A percentile compares a stretch with the other conserved stretches of the same genome.
These are phyloP conservation scores for Rachicladosporium sp. DNA, from an alignment of 2,329 filamentous ascomycete genomes.

Conservation along the genomic window DNA sequence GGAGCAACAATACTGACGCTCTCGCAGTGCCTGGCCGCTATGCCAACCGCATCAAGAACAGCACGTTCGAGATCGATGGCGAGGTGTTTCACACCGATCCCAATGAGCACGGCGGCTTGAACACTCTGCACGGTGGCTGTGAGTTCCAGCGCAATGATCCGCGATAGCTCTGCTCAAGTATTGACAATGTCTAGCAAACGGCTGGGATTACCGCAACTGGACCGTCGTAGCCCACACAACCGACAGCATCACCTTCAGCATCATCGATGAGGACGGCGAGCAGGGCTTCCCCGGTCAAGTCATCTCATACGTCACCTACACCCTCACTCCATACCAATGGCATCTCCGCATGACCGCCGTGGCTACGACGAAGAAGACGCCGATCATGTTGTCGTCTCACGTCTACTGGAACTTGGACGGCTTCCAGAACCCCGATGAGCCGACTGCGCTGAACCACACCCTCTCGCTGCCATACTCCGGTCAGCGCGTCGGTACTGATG, in stretches of 20 bases:
- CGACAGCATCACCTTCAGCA: conserved; percentile 60
- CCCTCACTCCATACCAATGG: conserved; percentile 54
- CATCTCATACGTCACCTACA: conserved; percentile 61
- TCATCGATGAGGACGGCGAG: conserved; percentile 60
- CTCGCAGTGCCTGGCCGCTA: conserved; percentile 53
- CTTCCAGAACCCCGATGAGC: conserved; percentile 60
- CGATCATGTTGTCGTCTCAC: conserved; percentile 68
- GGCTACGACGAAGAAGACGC: conserved; percentile 61
- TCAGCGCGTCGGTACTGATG: conserved; percentile 54
- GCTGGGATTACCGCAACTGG: conserved; percentile 59
- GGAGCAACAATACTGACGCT: too few relatives aligned
- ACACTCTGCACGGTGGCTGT: conserved; percentile 42
- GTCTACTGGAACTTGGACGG: conserved; percentile 77
- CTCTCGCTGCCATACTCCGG: conserved; percentile 62
- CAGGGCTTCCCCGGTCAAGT: conserved; percentile 72
- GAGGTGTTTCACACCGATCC: conserved; percentile 35
- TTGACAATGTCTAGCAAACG: conserved; percentile 26
- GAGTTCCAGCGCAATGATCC: conserved; percentile 30
- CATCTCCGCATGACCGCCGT: conserved; percentile 61
- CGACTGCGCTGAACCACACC: conserved; percentile 55
- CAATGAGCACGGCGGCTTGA: conserved; percentile 39
- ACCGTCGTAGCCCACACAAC: conserved; percentile 57
- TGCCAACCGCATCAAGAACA: conserved; percentile 71
- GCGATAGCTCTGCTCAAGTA: conserved; percentile 49
- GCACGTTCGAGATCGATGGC: conserved; percentile 40